These are phyloP conservation scores for Lactarius vividus DNA, from an alignment of 768 basidiomycete genomes.

Conservation along the genomic window DNA sequence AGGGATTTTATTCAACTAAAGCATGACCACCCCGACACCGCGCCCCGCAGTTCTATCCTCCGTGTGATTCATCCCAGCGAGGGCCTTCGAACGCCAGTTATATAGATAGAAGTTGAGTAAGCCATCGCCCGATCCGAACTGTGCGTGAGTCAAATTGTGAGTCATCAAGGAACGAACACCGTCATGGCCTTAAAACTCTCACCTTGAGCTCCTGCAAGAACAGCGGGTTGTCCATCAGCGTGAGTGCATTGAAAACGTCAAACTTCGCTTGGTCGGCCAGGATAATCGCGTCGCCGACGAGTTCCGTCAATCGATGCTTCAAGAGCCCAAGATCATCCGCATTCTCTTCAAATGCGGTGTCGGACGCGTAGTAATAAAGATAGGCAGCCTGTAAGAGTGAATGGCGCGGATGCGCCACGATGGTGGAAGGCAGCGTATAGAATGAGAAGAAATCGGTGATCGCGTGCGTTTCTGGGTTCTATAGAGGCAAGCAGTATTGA, in stretches of 20 bases:
- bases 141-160: constrained; percentile 13
- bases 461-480: constrained; percentile 79
- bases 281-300: constrained; percentile 79
- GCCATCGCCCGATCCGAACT: constrained; percentile 95
- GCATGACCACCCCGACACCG: constrained; percentile 93
- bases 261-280: constrained; percentile 83
- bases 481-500: neutral
- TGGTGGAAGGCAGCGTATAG: constrained; percentile 92
- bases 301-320: constrained; percentile 62
- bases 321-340: constrained; percentile 61
- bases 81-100: constrained; percentile 85
- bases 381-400: constrained; percentile 87
- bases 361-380: constrained; percentile 92
- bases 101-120: constrained; percentile 90
- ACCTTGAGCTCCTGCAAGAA: constrained; percentile 83
- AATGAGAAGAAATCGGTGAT: constrained; percentile 98
- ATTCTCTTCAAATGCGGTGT: constrained; percentile 59
- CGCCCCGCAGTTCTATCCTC: constrained; percentile 57
- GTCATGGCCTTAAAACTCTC: constrained; percentile 34
- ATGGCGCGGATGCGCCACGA: constrained; percentile 75
- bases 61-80: constrained; percentile 67
- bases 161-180: constrained; percentile 3
- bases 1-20: constrained; percentile 44
- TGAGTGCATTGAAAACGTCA: constrained; percentile 95
- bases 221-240: constrained; percentile 88